Conservation (phyloP, 768 basidiomycete species). For the Cyathus striatus region DNA sequence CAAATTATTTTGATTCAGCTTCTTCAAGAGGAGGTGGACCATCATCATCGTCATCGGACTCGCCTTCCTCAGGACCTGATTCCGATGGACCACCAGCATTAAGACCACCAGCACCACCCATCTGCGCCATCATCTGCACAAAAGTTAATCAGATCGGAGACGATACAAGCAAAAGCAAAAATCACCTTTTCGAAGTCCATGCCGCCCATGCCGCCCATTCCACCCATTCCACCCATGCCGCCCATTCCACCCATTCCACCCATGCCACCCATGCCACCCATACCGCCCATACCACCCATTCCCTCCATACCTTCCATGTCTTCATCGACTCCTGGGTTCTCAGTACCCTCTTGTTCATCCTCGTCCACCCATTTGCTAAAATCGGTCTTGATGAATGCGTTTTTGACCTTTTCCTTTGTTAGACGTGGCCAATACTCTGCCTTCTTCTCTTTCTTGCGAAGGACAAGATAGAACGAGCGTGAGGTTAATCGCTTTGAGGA, state of each 20-base stretch:
- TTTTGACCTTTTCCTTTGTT: slow-evolving; percentile 82
- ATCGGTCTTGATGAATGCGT: slow-evolving; percentile 87
- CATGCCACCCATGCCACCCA: slow-evolving; percentile 49
- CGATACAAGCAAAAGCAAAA: not conserved
- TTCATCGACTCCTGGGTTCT: slow-evolving; percentile 34
- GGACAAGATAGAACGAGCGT: slow-evolving; percentile 59
- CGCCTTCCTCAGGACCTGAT: slow-evolving; percentile 34
- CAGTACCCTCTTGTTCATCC: slow-evolving; percentile 83
- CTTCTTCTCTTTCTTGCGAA: slow-evolving; percentile 77
- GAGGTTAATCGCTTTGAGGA: slow-evolving; percentile 57
- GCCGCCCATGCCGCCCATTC: slow-evolving; percentile 38
- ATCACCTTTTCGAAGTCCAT: slow-evolving; percentile 67
- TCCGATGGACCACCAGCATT: slow-evolving; percentile 14
- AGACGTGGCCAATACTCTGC: slow-evolving; percentile 90
- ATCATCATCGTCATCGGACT: slow-evolving; percentile 60
- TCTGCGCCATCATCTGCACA: slow-evolving; percentile 46
- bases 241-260: slow-evolving; percentile 55
- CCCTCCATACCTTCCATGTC: slow-evolving; percentile 43
- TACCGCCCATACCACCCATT: slow-evolving; percentile 44
- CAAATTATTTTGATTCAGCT: too few species aligned
- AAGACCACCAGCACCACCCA: slow-evolving; percentile 24
- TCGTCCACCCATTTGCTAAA: slow-evolving; percentile 96
- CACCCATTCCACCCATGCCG: slow-evolving; percentile 46
- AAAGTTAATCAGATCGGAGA: not conserved
- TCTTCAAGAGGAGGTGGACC: slow-evolving; percentile 82